Evolutionary conservation across 768 basidiomycete genomes (phyloP), one percentile per base, ranked within the genome.

Genomic region (Steccherinum ochraceum): DNA sequence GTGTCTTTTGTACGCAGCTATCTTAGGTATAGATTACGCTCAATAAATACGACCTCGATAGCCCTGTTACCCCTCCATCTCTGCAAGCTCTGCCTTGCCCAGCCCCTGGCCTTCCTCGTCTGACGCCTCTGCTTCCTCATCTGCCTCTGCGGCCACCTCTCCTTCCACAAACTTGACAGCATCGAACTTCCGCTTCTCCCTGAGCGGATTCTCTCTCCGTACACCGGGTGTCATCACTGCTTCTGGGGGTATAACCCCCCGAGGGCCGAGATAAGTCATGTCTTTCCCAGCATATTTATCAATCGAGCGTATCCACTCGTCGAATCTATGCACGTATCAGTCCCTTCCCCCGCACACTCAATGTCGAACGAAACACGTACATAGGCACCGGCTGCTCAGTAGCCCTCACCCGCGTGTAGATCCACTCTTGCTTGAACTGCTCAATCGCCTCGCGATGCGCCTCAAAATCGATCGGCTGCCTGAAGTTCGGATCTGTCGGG

Each of bases 331-430:
- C 12, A 45, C 0, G 19, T 43, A 19, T 43, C n/a, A 43, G 7
- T 23, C n/a, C 7, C 7, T 16, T 35, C 30, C 16, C 30, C 7
- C 30, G 30, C 16, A n/a, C n/a, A 35, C 7, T 7, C 7, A 35
- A 35, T 35, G 30, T 7, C 30, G 16, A 35, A 16, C 7, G 7
- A 16, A 35, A 35, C 30, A 35, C 30, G 30, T 35, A 35, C 30
- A 35, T 35, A 7, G 30, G 30, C 30, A 35, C 30, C 30, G 7
- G 30, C 30, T 35, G 83, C 67, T 99, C 96, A 23, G 92, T 83
- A 53, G 76, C 70, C 44, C 93, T 80, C 86, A 98, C 89, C 55
- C 81, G 80, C 56, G 86, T 76, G 61, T 97, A 97, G 25, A 99
- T 95, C 56, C 80, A 79, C 58, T 77, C 75, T 60, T 88, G 74